Base-by-base conservation (phyloP, 768 basidiomycete species). In the Lactarius trivialis region DNA sequence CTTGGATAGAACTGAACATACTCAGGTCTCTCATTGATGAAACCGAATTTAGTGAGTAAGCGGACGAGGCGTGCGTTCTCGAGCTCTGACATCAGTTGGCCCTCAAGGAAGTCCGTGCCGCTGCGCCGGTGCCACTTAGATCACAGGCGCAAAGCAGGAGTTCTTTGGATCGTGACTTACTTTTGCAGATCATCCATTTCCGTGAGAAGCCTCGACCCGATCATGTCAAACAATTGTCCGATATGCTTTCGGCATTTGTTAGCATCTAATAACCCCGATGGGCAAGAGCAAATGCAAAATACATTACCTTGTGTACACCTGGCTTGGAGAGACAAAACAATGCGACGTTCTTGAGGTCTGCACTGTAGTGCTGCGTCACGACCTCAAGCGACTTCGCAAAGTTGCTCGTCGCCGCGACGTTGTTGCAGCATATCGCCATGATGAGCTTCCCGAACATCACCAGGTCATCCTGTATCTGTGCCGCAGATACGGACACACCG, bases 1-100 rank as follows among this genome's bases (percentile, higher is more conserved):
- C 19, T 21, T 17, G 30, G 28, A n/a, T 9, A 43, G 26, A 59
- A 49, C 7, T 37, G 19, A 7, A 81, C 91, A 59, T 71, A 98
- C 93, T 98, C 97, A 3, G 97, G 96, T n/a, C 97, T 82, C 71
- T 99, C 97, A 72, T 98, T 98, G 77, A 99, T 98, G 74, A 99
- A 98, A 0, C 93, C 93, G 68, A 99, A 88, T 76, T 98, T 99
- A 73, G 86, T 86, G 63, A 98, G 76, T 55, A 98, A 74, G 53
- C 97, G 81, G 33, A 98, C 89, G 11, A 98, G 78, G 30, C 97
- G 81, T 0, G 89, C 93, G 69, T 99, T 98, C 77, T 98, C 97
- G 24, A 98, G 79, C 71, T 98, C 96, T 43, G 86, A 82, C 75
- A 86, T 79, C 37, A 98, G 78, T 67, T 98, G 91, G 17, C 81